Evolutionary conservation across 2,329 filamentous ascomycete species (phyloP), one percentile per base, ranked within the genome.

Genomic region (Geosmithia putterillii): DNA sequence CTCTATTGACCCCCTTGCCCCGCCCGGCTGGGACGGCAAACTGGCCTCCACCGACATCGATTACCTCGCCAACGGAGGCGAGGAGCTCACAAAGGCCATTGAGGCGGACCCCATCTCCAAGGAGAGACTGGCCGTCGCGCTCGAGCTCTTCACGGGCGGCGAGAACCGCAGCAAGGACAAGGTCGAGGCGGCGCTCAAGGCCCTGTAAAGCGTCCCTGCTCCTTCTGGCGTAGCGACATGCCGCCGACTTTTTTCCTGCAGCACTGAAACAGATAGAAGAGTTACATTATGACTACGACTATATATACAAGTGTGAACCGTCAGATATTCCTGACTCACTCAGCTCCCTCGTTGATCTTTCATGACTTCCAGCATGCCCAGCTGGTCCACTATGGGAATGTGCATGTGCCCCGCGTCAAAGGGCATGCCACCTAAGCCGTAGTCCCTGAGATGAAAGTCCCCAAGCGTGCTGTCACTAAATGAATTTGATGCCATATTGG

Each of bases 41-140:
- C 47, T 65, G 14, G 61, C 61, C 0, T 55, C 55, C 22, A 64
- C 61, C 2, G 57, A 64, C 18, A 54, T 66, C 2, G 67, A 73
- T 48, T 73, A 70, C 45, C 61, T 73, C 14, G 63, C 63, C 5
- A 57, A 71, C 41, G 58, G 59, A 7, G 69, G 69, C 4, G 59
- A 50, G 23, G 60, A 56, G 45, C 56, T 74, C 19, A 58, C 66
- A 10, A 61, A 61, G 43, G 63, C 66, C 5, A 66, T 69, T 42
- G 56, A 56, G 25, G 54, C 54, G 10, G 67, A 71, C 39, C 50
- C 60, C 1, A 51, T 62, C 21, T 58, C 61, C 1, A 55, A 53
- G 34, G 55, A 55, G n/a, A 56, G 66, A 4, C 51, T 70, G 17
- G 53, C 53, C 14, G 57, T 61, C 44, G 65, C 65, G 9, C 49